Percentiles rank a stretch among this genome's conserved stretches.
Conservation (phyloP, 2,329 filamentous ascomycete species). For the Achaetomium macrosporum region DNA sequence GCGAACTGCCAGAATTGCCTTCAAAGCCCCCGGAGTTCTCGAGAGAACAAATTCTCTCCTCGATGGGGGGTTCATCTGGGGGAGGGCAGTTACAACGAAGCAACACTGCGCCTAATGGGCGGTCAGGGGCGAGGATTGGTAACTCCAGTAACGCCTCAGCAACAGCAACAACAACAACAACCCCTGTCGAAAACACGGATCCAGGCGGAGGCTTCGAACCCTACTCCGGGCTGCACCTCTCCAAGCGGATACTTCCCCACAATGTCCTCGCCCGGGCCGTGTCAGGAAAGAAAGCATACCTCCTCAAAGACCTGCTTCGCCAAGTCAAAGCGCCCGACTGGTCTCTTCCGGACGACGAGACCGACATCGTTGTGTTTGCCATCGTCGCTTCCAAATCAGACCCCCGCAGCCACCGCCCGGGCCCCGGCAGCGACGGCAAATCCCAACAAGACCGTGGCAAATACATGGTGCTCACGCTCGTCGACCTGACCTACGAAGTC, state of each 20-base stretch:
- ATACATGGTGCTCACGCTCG: constrained; percentile 87
- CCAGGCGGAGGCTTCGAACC: constrained; percentile 62
- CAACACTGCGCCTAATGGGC: constrained; percentile 36
- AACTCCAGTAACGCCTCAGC: constrained; percentile 14
- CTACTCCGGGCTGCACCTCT: constrained; percentile 79
- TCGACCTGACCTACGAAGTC: constrained; percentile 83
- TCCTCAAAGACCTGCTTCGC: constrained; percentile 73
- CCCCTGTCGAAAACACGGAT: constrained; percentile 16
- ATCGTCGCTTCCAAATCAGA: constrained; percentile 85
- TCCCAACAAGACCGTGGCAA: constrained; percentile 61
- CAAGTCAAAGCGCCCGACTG: constrained; percentile 79
- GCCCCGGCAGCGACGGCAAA: constrained; percentile 39
- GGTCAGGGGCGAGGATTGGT: constrained; percentile 18
- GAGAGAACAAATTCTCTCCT: constrained; percentile 55
- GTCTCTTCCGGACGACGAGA: constrained; percentile 72
- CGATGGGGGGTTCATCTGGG: constrained; percentile 24
- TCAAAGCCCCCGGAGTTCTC: constrained; percentile 49
- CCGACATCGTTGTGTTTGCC: constrained; percentile 84
- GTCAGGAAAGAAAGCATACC: constrained; percentile 68
- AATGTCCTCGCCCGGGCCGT: constrained; percentile 72
- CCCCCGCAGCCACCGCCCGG: constrained; percentile 56
- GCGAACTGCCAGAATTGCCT: constrained; percentile 47
- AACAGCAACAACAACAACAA: constrained; percentile 17
- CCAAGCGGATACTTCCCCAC: constrained; percentile 77
- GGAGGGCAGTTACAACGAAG: constrained; percentile 36